These are phyloP conservation scores for Suillus lakei DNA, from an alignment of 768 basidiomycete genomes.

Conservation along the genomic window DNA sequence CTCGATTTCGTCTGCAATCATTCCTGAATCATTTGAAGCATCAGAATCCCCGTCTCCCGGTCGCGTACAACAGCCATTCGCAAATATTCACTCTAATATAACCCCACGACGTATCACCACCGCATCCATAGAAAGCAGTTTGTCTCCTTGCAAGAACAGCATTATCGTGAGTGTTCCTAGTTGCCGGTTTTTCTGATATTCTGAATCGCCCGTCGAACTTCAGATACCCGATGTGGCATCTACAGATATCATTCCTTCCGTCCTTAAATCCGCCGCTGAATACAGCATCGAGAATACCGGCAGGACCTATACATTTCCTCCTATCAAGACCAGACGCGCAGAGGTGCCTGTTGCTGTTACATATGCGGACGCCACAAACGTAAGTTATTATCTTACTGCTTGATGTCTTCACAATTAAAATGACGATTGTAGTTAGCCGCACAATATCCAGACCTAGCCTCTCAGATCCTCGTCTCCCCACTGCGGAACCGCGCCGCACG, in stretches of 20 bases:
- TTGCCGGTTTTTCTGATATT: neutral
- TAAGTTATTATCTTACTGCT: slow-evolving; percentile 21
- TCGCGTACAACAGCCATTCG: neutral
- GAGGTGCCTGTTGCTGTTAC: slow-evolving; percentile 27
- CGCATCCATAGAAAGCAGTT: neutral
- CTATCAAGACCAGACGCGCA: neutral
- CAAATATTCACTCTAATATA: neutral
- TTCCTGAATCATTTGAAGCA: slow-evolving; percentile 5
- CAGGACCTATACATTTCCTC: neutral
- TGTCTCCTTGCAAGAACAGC: slow-evolving; percentile 2
- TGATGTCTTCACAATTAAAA: neutral
- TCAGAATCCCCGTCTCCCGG: neutral
- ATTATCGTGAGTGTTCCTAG: neutral
- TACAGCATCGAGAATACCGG: neutral
- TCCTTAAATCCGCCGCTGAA: neutral
- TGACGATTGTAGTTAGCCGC: slow-evolving; percentile 35
- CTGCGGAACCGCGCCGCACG: slow-evolving; percentile 18
- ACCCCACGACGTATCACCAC: neutral
- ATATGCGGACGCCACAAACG: slow-evolving; percentile 47
- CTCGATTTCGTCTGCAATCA: neutral
- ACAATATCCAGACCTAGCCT: slow-evolving; percentile 38
- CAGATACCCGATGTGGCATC: neutral
- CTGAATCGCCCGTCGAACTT: neutral
- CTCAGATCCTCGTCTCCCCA: slow-evolving; percentile 37
- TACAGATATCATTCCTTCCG: neutral